Evolutionary conservation across 2,329 filamentous ascomycete genomes (phyloP).

Genomic region (Fusarium graminum): DNA sequence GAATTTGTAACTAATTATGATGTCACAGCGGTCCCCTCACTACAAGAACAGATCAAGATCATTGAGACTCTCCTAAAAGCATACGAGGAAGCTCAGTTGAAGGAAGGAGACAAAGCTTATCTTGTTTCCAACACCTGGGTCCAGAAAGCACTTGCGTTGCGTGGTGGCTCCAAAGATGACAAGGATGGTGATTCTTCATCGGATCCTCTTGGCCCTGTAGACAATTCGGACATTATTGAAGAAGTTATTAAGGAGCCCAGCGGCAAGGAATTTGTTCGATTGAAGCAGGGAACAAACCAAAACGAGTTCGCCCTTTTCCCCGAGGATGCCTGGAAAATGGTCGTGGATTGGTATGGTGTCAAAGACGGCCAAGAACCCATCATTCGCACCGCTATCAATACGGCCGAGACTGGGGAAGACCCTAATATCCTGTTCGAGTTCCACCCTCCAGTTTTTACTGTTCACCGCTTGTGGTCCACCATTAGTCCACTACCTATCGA

Average conservation of each 20-base stretch:
- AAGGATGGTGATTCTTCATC: conserved; percentile 71
- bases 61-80: conserved; percentile 73
- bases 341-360: conserved; percentile 86
- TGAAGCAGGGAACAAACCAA: conserved; percentile 76
- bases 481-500: conserved; percentile 68
- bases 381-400: conserved; percentile 82
- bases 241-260: conserved; percentile 66
- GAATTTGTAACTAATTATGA: conserved; percentile 32
- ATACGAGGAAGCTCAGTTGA: conserved; percentile 64
- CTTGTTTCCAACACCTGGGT: conserved; percentile 87
- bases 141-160: conserved; percentile 75
- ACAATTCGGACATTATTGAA: conserved; percentile 86
- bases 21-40: conserved; percentile 53
- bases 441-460: conserved; percentile 84
- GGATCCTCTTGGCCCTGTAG: conserved; percentile 79
- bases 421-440: conserved; percentile 85
- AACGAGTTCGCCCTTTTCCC: conserved; percentile 84
- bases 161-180: conserved; percentile 67
- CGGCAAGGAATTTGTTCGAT: conserved; percentile 74
- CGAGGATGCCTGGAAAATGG: conserved; percentile 82
- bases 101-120: conserved; percentile 81
- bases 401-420: conserved; percentile 66
- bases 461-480: conserved; percentile 81
- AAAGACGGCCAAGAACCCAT: conserved; percentile 78
- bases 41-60: conserved; percentile 75